Percentiles rank a stretch among this genome's conserved stretches.
These are phyloP conservation scores for Aspergillus haitiensis DNA, from an alignment of 495 filamentous ascomycete genomes.

Conservation along the genomic window DNA sequence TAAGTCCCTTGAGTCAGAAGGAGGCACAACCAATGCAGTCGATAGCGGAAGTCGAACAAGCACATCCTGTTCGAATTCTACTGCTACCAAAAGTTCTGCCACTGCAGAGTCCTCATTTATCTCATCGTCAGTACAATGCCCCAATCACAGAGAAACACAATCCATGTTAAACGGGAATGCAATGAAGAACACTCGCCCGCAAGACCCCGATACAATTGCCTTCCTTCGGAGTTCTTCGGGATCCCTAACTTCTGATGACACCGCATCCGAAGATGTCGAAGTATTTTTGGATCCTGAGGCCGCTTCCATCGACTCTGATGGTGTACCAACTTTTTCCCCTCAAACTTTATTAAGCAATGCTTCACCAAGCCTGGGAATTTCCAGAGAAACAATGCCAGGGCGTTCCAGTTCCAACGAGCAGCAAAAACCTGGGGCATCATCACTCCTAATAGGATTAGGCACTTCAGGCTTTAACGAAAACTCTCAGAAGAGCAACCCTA, in stretches of 20 bases:
- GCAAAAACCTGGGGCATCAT: not conserved
- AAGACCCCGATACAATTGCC: slow-evolving; percentile 18
- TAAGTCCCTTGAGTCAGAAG: slow-evolving; percentile 9
- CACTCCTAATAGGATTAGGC: not conserved
- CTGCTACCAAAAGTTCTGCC: not conserved
- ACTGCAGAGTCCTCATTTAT: slow-evolving; percentile 5
- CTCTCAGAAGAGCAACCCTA: not conserved
- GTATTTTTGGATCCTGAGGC: slow-evolving; percentile 26
- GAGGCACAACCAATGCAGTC: not conserved
- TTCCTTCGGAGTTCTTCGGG: slow-evolving; percentile 14
- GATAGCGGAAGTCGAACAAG: slow-evolving; percentile 18
- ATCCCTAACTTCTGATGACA: not conserved
- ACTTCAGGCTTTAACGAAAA: not conserved
- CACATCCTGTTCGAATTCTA: slow-evolving; percentile 16
- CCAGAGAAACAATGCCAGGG: not conserved
- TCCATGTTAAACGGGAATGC: slow-evolving; percentile 2
- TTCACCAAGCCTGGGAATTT: slow-evolving; percentile 18
- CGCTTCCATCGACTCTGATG: not conserved
- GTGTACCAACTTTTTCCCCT: slow-evolving; percentile 14
- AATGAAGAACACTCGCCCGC: slow-evolving; percentile 2
- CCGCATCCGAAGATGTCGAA: slow-evolving; percentile 17
- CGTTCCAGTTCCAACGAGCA: not conserved
- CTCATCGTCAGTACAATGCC: slow-evolving; percentile 5
- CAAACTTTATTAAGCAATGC: slow-evolving; percentile 4
- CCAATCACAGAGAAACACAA: slow-evolving; percentile 8